phyloP scores from a whole-genome alignment of 768 basidiomycete genomes.

The Ephemerocybe angulata region DNA sequence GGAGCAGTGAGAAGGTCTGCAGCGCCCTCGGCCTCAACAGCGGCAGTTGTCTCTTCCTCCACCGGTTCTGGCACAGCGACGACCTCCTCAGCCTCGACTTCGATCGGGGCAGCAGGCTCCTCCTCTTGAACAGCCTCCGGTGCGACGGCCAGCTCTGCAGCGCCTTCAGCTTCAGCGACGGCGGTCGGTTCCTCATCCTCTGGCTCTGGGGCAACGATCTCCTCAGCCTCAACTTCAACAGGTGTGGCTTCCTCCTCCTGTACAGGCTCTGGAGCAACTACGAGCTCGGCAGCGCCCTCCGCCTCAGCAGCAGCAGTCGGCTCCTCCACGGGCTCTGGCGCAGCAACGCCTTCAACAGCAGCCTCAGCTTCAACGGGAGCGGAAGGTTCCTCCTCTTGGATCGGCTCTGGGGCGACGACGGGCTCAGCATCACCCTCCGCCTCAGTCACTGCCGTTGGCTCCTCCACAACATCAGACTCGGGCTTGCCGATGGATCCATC shows the following conservation, averaged over 20 bases:
- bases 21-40: too few relatives aligned
- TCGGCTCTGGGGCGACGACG: too few relatives aligned
- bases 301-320: neutral
- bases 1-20: too few relatives aligned
- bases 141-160: neutral
- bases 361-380: neutral
- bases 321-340: neutral
- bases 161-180: neutral
- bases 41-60: neutral
- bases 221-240: neutral
- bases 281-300: neutral
- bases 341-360: too few relatives aligned
- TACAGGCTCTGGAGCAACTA: neutral
- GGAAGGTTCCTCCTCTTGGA: too few relatives aligned
- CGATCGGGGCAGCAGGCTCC: too few relatives aligned
- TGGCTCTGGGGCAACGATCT: neutral
- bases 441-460: too few relatives aligned
- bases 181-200: neutral
- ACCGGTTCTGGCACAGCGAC: too few relatives aligned
- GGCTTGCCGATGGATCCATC: too few relatives aligned
- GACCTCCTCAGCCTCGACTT: too few relatives aligned
- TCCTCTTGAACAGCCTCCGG: slow-evolving; percentile 10
- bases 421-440: too few relatives aligned
- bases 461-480: too few relatives aligned
- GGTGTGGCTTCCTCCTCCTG: neutral